phyloP scores from a whole-genome alignment of 169 alveolate species.

The Amoebophrya sp. region DNA sequence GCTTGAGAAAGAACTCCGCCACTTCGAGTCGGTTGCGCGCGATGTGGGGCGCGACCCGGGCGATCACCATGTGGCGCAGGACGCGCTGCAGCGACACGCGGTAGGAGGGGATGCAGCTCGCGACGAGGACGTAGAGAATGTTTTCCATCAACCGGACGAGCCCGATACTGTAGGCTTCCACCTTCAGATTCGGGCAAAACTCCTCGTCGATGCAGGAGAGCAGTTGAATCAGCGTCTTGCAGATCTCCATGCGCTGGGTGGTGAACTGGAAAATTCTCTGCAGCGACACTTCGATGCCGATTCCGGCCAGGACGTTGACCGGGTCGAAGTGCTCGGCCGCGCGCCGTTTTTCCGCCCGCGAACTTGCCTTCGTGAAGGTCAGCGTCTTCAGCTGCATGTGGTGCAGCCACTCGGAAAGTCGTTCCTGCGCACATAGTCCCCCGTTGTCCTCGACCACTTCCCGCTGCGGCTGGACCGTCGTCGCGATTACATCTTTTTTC shows the following conservation, averaged over 20 bases:
- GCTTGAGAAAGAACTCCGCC: neutral
- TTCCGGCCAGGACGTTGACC: neutral
- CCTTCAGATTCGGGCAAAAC: neutral
- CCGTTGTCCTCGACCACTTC: too few species aligned
- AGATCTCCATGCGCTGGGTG: neutral
- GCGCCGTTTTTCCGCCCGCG: neutral
- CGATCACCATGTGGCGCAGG: neutral
- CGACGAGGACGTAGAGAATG: neutral
- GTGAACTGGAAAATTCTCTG: neutral
- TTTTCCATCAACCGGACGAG: neutral
- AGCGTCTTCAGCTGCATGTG: neutral
- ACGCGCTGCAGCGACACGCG: slow-evolving; percentile 3
- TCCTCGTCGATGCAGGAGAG: neutral
- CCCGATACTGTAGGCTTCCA: neutral
- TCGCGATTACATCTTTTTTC: too few species aligned
- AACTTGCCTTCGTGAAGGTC: neutral
- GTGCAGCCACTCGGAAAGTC: neutral
- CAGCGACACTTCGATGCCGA: neutral
- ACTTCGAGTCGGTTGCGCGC: slow-evolving; percentile 15
- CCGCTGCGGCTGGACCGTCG: too few species aligned
- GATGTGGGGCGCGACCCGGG: neutral
- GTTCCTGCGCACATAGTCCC: neutral
- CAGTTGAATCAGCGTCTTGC: neutral
- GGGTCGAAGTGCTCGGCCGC: neutral
- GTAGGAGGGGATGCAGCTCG: neutral